A percentile compares a stretch with the other conserved stretches of the same genome.
phyloP scores from a whole-genome alignment of 2,329 filamentous ascomycete species.

The Aspergillus brasiliensis region DNA sequence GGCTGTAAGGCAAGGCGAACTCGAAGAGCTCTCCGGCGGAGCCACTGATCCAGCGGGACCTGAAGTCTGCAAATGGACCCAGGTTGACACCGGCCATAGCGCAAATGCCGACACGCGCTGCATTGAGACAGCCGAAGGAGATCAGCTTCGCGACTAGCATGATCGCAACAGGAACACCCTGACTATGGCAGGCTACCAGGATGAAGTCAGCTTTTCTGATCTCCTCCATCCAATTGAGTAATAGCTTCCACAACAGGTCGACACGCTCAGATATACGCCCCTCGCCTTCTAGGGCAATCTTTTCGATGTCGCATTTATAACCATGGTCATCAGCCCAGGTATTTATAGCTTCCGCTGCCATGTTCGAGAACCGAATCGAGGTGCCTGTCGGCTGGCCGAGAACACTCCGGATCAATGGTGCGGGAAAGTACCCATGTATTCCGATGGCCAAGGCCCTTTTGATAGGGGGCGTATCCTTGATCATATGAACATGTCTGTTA shows the following conservation, averaged over 20 bases:
- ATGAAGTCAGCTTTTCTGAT: slow-evolving; percentile 87
- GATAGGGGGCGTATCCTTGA: slow-evolving; percentile 69
- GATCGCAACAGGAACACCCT: slow-evolving; percentile 89
- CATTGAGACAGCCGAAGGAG: slow-evolving; percentile 79
- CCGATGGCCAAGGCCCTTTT: slow-evolving; percentile 90
- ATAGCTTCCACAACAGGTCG: slow-evolving; percentile 87
- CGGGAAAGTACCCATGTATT: slow-evolving; percentile 91
- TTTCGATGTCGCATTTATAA: slow-evolving; percentile 81
- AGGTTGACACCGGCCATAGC: slow-evolving; percentile 89
- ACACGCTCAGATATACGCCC: slow-evolving; percentile 88
- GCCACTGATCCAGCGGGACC: slow-evolving; percentile 83
- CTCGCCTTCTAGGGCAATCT: slow-evolving; percentile 91
- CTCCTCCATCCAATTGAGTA: slow-evolving; percentile 93
- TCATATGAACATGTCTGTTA: slow-evolving; percentile 71
- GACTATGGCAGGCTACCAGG: slow-evolving; percentile 89
- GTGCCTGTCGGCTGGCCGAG: slow-evolving; percentile 95
- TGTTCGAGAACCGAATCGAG: slow-evolving; percentile 87
- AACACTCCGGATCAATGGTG: slow-evolving; percentile 80
- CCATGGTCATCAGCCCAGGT: slow-evolving; percentile 77
- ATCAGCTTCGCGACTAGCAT: slow-evolving; percentile 94
- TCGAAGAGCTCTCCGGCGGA: slow-evolving; percentile 95
- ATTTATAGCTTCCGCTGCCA: slow-evolving; percentile 79
- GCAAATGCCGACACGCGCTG: slow-evolving; percentile 79
- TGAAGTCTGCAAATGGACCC: slow-evolving; percentile 90
- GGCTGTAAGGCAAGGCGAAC: slow-evolving; percentile 79